phyloP scores from a whole-genome alignment of 495 filamentous ascomycete species.

The Saxophila tyrrhenica region DNA sequence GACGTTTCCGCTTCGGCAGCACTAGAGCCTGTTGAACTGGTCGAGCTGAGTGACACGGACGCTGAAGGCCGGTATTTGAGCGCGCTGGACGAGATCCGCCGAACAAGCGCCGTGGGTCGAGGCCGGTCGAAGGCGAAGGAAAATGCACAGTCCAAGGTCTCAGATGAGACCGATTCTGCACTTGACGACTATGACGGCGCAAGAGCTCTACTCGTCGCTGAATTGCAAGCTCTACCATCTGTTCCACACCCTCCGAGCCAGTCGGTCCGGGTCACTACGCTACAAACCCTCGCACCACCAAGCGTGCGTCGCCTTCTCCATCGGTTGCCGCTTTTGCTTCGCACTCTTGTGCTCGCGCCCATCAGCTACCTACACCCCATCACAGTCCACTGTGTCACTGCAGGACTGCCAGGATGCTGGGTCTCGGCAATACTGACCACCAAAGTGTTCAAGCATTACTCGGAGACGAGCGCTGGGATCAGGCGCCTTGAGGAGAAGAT shows the following conservation, averaged over 20 bases:
- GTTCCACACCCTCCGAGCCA: conserved; percentile 28
- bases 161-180: neutral
- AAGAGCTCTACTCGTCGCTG: conserved; percentile 28
- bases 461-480: conserved; percentile 21
- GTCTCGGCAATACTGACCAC: conserved; percentile 24
- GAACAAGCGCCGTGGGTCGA: conserved; percentile 20
- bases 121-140: conserved; percentile 12
- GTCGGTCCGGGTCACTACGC: conserved; percentile 29
- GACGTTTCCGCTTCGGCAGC: conserved; percentile 15
- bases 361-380: conserved; percentile 30
- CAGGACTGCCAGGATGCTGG: conserved; percentile 28
- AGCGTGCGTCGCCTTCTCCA: conserved; percentile 26
- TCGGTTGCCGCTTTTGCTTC: conserved; percentile 28
- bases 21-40: conserved; percentile 15
- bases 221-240: conserved; percentile 26
- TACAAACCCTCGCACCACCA: conserved; percentile 24
- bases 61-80: conserved; percentile 24
- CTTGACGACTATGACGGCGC: conserved; percentile 20
- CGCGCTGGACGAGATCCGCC: conserved; percentile 23
- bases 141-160: neutral
- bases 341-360: conserved; percentile 23
- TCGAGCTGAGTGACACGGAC: conserved; percentile 25
- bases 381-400: conserved; percentile 25
- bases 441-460: conserved; percentile 30
- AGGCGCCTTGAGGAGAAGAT: conserved; percentile 23